phyloP scores from a whole-genome alignment of 2,329 filamentous ascomycete species.

The Pleoardoris graminearum region DNA sequence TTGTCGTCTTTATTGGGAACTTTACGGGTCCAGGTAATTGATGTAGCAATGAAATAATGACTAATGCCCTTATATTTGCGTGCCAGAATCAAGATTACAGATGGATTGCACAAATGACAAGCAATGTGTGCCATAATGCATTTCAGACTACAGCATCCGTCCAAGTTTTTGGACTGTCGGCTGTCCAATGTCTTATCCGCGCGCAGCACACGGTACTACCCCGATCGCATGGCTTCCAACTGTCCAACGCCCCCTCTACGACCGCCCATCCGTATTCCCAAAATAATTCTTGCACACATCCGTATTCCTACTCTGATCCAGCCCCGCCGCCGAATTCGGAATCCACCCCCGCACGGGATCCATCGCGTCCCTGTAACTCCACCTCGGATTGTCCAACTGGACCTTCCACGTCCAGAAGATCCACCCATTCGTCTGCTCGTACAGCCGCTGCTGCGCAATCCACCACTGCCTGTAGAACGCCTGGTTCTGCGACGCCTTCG shows the following conservation, averaged over 20 bases:
- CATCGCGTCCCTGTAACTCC: constrained; percentile 49
- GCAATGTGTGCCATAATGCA: too few relatives aligned
- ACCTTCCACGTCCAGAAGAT: constrained; percentile 66
- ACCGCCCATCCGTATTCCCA: background rate
- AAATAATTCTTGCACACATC: constrained; percentile 1
- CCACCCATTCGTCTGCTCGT: constrained; percentile 61
- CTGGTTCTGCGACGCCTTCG: constrained; percentile 30
- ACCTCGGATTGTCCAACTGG: constrained; percentile 54
- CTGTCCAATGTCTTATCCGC: too few relatives aligned
- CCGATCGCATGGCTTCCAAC: too few relatives aligned
- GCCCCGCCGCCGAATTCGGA: background rate
- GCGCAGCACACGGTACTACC: too few relatives aligned
- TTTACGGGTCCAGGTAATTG: constrained; percentile 42
- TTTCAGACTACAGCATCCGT: too few relatives aligned
- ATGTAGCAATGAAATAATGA: constrained; percentile 10
- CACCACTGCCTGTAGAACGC: constrained; percentile 62
- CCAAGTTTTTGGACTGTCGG: too few relatives aligned
- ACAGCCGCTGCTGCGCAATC: constrained; percentile 59
- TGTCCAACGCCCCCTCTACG: background rate
- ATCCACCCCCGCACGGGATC: background rate
- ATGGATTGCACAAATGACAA: too few relatives aligned
- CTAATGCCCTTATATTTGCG: background rate
- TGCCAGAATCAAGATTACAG: too few relatives aligned
- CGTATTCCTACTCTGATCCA: background rate
- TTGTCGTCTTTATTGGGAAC: constrained; percentile 48